Evolutionary conservation across 2,329 filamentous ascomycete species (phyloP), one percentile per base, ranked within the genome.

Genomic region (Mariannaea sp.): DNA sequence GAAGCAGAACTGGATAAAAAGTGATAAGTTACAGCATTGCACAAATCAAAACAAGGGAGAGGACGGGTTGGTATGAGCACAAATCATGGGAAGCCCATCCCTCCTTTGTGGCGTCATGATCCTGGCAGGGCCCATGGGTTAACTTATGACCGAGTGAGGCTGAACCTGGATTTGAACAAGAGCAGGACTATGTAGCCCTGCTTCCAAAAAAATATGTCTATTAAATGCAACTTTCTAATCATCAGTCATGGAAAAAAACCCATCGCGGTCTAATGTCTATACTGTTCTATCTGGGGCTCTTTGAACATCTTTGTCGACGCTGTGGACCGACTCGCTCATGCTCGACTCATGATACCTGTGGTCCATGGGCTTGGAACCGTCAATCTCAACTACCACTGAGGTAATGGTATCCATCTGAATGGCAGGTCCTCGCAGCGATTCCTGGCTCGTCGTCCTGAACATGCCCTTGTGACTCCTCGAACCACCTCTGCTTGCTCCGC

Each of bases 391-490:
- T 4, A 74, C 71, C 1, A 78, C 72, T 3, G 65, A 72, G 6
- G 74, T 77, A 1, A 76, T 71, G 2, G 73, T 74, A 53, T 78
- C 73, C 65, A 76, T 73, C 58, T 77, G 75, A 13, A 77, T 77
- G 7, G 72, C 70, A 20, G 72, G 67, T 1, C 71, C 70, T 33
- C 69, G 59, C n/a, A 72, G 54, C 12, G 67, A 70, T 24, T 71
- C 68, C 27, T 68, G 61, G 16, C 71, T 74, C 4, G 61, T 64
- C 4, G 60, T 70, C 3, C 62, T 39, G 7, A 42, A 54, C 53
- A 47, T 57, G 2, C 48, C 60, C 24, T 40, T 63, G 7, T 45
- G 42, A 7, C 43, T 54, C 40, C 53, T 57, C 12, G 41, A 48
- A 10, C 43, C 43, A 2, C 55, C 39, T 1, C 50, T n/a, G n/a